phyloP scores from a whole-genome alignment of 2,329 filamentous ascomycete species.

The Diaporthe eres region DNA sequence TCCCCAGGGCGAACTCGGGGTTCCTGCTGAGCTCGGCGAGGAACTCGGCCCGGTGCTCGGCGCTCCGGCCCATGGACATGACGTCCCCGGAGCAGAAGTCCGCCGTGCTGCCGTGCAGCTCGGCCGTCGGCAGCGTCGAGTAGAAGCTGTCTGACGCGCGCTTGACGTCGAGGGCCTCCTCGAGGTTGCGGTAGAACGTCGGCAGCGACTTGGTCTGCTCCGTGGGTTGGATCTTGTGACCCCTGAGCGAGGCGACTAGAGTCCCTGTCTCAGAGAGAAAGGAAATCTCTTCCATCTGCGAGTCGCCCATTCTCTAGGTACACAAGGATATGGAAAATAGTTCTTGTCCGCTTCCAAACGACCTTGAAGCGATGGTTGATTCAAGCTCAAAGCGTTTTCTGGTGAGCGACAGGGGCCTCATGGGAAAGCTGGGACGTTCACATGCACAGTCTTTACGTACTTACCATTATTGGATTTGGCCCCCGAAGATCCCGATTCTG shows the following conservation, averaged over 20 bases:
- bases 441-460: neutral
- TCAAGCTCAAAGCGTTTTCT: neutral
- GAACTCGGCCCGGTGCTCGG: neutral
- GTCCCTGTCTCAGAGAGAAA: neutral
- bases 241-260: neutral
- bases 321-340: neutral
- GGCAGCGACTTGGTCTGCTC: constrained; percentile 16
- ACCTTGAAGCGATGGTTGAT: neutral
- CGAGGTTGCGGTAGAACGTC: constrained; percentile 50
- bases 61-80: neutral
- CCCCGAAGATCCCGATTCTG: neutral
- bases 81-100: constrained; percentile 16
- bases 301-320: neutral
- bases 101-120: constrained; percentile 45
- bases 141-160: constrained; percentile 45
- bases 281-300: neutral
- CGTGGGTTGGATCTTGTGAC: constrained; percentile 1
- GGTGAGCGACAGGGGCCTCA: neutral
- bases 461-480: neutral
- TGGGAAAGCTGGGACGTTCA: neutral
- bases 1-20: constrained; percentile 58
- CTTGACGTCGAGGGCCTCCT: constrained; percentile 50
- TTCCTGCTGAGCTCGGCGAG: constrained; percentile 10
- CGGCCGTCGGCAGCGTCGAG: constrained; percentile 45
- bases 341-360: neutral